These are phyloP conservation scores for Plasmopara muralis DNA, from an alignment of 352 stramenopile species.

Conservation along the genomic window DNA sequence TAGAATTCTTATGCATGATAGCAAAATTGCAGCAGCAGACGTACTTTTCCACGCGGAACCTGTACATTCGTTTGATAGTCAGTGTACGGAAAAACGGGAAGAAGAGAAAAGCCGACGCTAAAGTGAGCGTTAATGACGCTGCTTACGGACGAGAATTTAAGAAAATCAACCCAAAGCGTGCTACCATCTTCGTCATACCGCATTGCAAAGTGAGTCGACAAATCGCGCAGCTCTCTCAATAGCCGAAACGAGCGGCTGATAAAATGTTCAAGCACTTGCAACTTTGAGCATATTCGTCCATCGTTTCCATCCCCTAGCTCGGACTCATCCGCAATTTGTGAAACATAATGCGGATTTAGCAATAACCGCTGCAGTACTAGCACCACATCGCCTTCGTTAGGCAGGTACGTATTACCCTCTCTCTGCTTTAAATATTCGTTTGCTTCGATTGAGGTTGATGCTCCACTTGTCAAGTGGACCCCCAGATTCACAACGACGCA, in stretches of 20 bases:
- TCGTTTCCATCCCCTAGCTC: constrained; percentile 18
- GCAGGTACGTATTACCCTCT: constrained; percentile 31
- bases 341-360: constrained; percentile 35
- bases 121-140: constrained; percentile 31
- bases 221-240: constrained; percentile 44
- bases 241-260: constrained; percentile 49
- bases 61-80: constrained; percentile 37
- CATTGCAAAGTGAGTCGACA: constrained; percentile 51
- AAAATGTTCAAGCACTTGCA: constrained; percentile 46
- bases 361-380: constrained; percentile 43
- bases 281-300: constrained; percentile 26
- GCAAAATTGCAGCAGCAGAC: constrained; percentile 3
- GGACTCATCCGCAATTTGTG: constrained; percentile 23
- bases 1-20: neutral
- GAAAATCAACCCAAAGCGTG: constrained; percentile 57
- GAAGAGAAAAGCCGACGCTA: constrained; percentile 45
- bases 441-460: constrained; percentile 23
- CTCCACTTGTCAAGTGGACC: constrained; percentile 5
- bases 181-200: constrained; percentile 35
- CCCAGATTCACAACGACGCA: constrained; percentile 30
- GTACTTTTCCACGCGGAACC: constrained; percentile 46
- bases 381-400: constrained; percentile 38
- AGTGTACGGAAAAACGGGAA: constrained; percentile 45
- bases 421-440: constrained; percentile 29
- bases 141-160: constrained; percentile 40